Base-by-base conservation (phyloP, 2,329 filamentous ascomycete species). In the Cadophora luteo-olivacea region DNA sequence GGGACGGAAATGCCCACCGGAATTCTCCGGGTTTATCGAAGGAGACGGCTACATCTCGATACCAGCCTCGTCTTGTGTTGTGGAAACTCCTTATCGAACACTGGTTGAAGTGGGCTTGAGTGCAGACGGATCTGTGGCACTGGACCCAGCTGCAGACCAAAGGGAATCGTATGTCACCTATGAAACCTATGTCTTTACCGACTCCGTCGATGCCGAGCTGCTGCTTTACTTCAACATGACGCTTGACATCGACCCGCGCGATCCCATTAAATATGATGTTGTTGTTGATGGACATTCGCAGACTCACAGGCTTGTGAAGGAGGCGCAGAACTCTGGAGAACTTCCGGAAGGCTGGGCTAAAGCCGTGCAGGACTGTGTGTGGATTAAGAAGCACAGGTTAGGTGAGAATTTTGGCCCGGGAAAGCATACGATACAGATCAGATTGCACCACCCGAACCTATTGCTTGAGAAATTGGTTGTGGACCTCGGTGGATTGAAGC, bases 11-110 rank as follows among this genome's bases (percentile, higher is more conserved):
- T 75, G 86, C 1, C 84, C 87, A 0, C 76, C 79, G 1, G 81
- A 80, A 65, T 90, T 89, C 76, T 61, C 79, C 25, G 88, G 88
- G 1, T 90, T 89, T 68, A 81, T 90, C 57, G 89, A 91, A 78
- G 84, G 85, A 0, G 87, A 89, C 73, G 80, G 81, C 25, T 80
- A 83, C 65, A 79, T 88, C 25, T 80, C 85, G 12, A 86, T 88
- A 55, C 82, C 86, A 52, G 85, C 81, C 0, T 25, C 58, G 14
- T 16, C 33, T 16, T 33, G 51, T 22, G 16, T 45, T 25, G 9
- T 66, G 32, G 19, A n/a, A 16, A 1, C 58, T 45, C 33, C 61
- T n/a, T 66, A 66, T 29, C 61, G 41, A 48, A 9, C 36, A 24
- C 60, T 69, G 5, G 58, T 54, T 49, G 57, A 66, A 7, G 41